Conservation (phyloP, 2,329 filamentous ascomycete genomes). For the Bipolaris bicolor region DNA sequence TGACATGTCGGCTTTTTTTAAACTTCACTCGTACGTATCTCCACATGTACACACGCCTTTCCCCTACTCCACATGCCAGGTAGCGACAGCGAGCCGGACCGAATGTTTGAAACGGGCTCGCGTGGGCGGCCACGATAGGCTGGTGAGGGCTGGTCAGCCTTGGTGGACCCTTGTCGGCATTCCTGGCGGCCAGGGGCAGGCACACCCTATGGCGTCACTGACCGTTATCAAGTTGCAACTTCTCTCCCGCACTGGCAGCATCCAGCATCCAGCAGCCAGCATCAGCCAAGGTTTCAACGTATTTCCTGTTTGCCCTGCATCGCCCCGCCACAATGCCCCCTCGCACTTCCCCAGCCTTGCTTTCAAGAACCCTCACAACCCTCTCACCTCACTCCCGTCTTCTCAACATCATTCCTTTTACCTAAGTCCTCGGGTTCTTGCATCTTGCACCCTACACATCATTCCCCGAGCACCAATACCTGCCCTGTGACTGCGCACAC, state of each 20-base stretch:
- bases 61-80: background rate
- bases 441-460: slow-evolving; percentile 17
- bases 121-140: slow-evolving; percentile 22
- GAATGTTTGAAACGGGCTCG: slow-evolving; percentile 18
- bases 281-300: slow-evolving; percentile 22
- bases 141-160: slow-evolving; percentile 16
- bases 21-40: background rate
- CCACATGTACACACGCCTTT: background rate
- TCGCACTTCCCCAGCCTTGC: slow-evolving; percentile 8
- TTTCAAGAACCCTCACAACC: background rate
- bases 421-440: slow-evolving; percentile 20
- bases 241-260: slow-evolving; percentile 22
- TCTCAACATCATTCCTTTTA: slow-evolving; percentile 21
- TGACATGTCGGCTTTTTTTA: background rate
- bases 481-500: slow-evolving; percentile 19
- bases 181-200: slow-evolving; percentile 16
- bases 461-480: slow-evolving; percentile 13
- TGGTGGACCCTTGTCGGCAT: slow-evolving; percentile 22
- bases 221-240: slow-evolving; percentile 28
- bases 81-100: slow-evolving; percentile 6
- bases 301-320: slow-evolving; percentile 30
- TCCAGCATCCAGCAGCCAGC: slow-evolving; percentile 8
- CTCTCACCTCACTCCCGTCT: slow-evolving; percentile 6
- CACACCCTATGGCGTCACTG: slow-evolving; percentile 33
- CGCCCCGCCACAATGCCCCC: slow-evolving; percentile 15